Evolutionary conservation across 345 rosid species (phyloP), one percentile per base, ranked within the genome.

Genomic region (Firmiana major): DNA sequence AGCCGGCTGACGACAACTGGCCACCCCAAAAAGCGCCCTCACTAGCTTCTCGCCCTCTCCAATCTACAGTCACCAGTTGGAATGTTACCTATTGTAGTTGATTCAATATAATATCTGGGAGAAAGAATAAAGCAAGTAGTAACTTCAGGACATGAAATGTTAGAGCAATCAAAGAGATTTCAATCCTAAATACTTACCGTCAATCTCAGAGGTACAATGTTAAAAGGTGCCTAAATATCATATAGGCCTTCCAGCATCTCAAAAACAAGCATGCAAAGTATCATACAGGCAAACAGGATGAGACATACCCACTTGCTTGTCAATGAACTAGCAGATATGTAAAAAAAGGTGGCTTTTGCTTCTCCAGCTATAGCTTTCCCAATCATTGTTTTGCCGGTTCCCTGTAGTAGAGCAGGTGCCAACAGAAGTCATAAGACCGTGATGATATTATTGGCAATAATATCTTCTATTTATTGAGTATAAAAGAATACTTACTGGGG

Each of bases 331-430:
- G 99, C 97, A 79, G 98, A 93, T 80, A 96, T 96, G 86, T 91
- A 93, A 84, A 96, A 96, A 86, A 93, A 96, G 4, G 99, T 96
- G 79, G 99, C 99, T 81, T 93, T 93, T 65, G 99, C 99, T 86
- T 96, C 98, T 80, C 99, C 99, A 73, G 98, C 99, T 76, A 96
- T 93, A 83, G 99, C 99, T 88, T 95, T 96, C 75, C 99, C 98
- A 19, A 93, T 96, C 98, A 96, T 96, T 16, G 98, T 96, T 86
- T 96, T 96, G 40, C 99, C 98, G 12, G 98, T 96, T 77, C 99
- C 99, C 99, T 95, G 79, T 21, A 43, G 82, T 36, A 80, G 54
- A 78, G 74, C 36, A 82, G 76, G 65, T 51, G 43, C 66, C 57
- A 16, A 71, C 11, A 24, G 82, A 64, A 73, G 70, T 40, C 48